Conservation (phyloP, 495 filamentous ascomycete species). For the Aspergillus taichungensis region DNA sequence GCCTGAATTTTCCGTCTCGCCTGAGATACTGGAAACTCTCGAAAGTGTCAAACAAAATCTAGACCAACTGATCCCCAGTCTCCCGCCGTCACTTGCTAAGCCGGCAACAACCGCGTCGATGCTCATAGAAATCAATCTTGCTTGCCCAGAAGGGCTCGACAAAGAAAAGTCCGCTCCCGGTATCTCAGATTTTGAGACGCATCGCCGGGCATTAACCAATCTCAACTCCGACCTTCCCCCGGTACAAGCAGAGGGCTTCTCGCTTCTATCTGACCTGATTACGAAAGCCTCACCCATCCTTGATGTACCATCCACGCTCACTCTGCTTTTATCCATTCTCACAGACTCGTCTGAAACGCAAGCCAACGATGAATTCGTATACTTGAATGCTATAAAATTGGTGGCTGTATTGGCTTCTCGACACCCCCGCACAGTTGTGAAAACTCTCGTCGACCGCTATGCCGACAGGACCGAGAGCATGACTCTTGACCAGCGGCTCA, state of each 20-base stretch:
- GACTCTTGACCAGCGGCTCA: slow-evolving; percentile 56
- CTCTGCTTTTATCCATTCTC: slow-evolving; percentile 58
- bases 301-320: slow-evolving; percentile 59
- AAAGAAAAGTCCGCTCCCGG: slow-evolving; percentile 31
- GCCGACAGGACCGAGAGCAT: slow-evolving; percentile 51
- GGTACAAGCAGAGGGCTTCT: slow-evolving; percentile 69
- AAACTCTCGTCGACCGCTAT: slow-evolving; percentile 61
- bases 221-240: slow-evolving; percentile 69
- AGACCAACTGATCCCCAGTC: slow-evolving; percentile 33
- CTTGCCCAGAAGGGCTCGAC: slow-evolving; percentile 43
- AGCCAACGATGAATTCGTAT: slow-evolving; percentile 61
- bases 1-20: slow-evolving; percentile 47
- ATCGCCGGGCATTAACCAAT: slow-evolving; percentile 62
- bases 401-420: slow-evolving; percentile 54
- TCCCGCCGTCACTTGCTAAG: slow-evolving; percentile 28
- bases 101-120: slow-evolving; percentile 45
- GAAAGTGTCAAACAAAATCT: slow-evolving; percentile 42
- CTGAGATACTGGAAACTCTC: slow-evolving; percentile 36
- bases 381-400: slow-evolving; percentile 59
- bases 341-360: slow-evolving; percentile 38
- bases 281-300: slow-evolving; percentile 52
- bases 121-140: slow-evolving; percentile 48
- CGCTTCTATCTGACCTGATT: slow-evolving; percentile 58
- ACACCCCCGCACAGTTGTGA: slow-evolving; percentile 57
- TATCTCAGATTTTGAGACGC: slow-evolving; percentile 57